phyloP scores from a whole-genome alignment of 2,329 filamentous ascomycete species.

The Colletotrichum limetticola region DNA sequence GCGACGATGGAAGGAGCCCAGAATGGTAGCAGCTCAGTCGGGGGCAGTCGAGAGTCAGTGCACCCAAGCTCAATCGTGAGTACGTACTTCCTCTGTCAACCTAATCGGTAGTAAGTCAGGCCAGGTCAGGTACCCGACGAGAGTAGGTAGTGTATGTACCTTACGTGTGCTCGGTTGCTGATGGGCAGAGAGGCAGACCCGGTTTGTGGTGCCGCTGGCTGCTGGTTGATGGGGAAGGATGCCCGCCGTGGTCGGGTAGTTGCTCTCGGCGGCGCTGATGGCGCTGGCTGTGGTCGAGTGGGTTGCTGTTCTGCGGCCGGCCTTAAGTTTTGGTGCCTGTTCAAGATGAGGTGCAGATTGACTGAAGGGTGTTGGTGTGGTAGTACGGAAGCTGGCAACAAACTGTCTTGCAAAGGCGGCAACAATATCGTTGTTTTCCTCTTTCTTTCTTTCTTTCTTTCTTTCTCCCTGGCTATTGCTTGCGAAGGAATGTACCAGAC shows the following conservation, averaged over 20 bases:
- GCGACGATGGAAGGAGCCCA: constrained; percentile 20
- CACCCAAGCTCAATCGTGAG: constrained; percentile 5
- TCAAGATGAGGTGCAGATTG: neutral
- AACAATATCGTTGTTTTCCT: neutral
- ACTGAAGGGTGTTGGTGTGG: neutral
- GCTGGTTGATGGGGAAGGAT: constrained; percentile 4
- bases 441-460: neutral
- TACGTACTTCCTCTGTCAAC: constrained; percentile 16
- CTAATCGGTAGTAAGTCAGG: neutral
- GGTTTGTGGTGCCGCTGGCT: constrained; percentile 1
- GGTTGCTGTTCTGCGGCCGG: constrained; percentile 28
- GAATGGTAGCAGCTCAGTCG: neutral
- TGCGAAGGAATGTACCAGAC: constrained; percentile 8
- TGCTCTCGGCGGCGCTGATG: neutral
- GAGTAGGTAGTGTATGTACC: neutral
- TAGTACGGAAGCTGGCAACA: neutral
- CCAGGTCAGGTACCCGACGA: constrained; percentile 1
- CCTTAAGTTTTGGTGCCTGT: neutral
- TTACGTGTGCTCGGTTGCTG: neutral
- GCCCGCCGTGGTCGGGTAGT: neutral
- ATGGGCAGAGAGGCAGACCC: neutral
- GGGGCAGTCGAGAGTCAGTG: constrained; percentile 19
- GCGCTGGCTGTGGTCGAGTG: neutral
- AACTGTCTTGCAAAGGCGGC: neutral
- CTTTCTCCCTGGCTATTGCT: neutral